These are phyloP conservation scores for Cytospora schulzeri DNA, from an alignment of 2,329 filamentous ascomycete species.

Conservation along the genomic window DNA sequence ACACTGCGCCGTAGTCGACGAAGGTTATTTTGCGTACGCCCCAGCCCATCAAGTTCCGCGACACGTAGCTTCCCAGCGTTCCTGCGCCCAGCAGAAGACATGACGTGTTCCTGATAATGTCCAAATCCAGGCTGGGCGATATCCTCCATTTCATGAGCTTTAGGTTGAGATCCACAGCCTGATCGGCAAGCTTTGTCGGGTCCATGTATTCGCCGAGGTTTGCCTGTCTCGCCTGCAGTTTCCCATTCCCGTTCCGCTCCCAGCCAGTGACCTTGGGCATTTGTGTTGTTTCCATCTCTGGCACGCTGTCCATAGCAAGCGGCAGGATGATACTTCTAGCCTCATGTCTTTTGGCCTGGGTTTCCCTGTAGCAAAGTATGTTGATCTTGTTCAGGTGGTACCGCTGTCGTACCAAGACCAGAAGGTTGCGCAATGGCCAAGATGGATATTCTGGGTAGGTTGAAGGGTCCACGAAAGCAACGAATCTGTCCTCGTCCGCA, in stretches of 20 bases:
- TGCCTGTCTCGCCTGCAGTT: slow-evolving; percentile 75
- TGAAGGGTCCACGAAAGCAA: slow-evolving; percentile 90
- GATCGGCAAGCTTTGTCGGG: slow-evolving; percentile 81
- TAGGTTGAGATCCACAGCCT: slow-evolving; percentile 92
- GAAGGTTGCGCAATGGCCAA: slow-evolving; percentile 89
- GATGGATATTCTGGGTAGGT: slow-evolving; percentile 86
- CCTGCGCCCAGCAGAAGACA: slow-evolving; percentile 91
- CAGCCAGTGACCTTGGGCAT: slow-evolving; percentile 94
- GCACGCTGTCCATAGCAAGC: slow-evolving; percentile 56
- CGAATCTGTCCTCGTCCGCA: slow-evolving; percentile 72
- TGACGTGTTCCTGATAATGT: slow-evolving; percentile 84
- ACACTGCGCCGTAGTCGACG: slow-evolving; percentile 89
- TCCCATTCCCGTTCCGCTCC: slow-evolving; percentile 81
- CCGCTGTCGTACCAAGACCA: slow-evolving; percentile 80
- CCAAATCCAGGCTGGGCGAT: slow-evolving; percentile 82
- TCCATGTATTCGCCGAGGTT: slow-evolving; percentile 95
- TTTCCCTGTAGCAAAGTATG: slow-evolving; percentile 88
- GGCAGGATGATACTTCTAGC: slow-evolving; percentile 79
- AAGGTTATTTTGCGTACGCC: slow-evolving; percentile 95
- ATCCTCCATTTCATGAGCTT: slow-evolving; percentile 99
- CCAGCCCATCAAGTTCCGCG: slow-evolving; percentile 91
- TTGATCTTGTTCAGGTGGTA: slow-evolving; percentile 78
- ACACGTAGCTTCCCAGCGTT: slow-evolving; percentile 91
- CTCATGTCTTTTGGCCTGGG: slow-evolving; percentile 74
- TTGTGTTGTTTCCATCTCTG: slow-evolving; percentile 46